A percentile compares a stretch with the other conserved stretches of the same genome.
Conservation (phyloP, 2,329 filamentous ascomycete genomes). For the Huntiella abstrusa region DNA sequence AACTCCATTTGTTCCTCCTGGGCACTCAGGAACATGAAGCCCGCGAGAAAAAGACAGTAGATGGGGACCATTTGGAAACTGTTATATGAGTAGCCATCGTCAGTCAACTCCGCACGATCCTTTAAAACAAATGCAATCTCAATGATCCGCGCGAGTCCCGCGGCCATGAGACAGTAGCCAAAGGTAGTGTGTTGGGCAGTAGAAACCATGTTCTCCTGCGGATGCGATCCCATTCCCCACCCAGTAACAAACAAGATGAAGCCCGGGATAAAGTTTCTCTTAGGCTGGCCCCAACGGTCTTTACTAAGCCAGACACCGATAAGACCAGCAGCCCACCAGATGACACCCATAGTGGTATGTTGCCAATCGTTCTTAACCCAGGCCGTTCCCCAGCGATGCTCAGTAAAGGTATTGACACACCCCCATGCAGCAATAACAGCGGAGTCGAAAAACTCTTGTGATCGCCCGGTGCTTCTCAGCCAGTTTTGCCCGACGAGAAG, state of each 20-base stretch:
- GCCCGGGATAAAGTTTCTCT: slow-evolving; percentile 81
- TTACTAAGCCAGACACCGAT: slow-evolving; percentile 82
- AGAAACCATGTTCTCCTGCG: slow-evolving; percentile 66
- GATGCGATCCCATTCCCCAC: slow-evolving; percentile 87
- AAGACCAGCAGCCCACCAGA: slow-evolving; percentile 93
- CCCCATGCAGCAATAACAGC: slow-evolving; percentile 85
- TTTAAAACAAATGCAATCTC: slow-evolving; percentile 77
- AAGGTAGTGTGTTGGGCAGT: slow-evolving; percentile 79
- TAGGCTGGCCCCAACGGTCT: slow-evolving; percentile 64
- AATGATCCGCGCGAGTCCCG: slow-evolving; percentile 65
- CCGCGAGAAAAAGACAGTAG: slow-evolving; percentile 69
- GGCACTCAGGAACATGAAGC: slow-evolving; percentile 93
- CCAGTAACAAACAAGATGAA: slow-evolving; percentile 85
- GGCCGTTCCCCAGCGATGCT: slow-evolving; percentile 75
- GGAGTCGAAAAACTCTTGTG: slow-evolving; percentile 94
- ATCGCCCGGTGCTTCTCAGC: slow-evolving; percentile 64
- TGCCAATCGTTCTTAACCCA: slow-evolving; percentile 94
- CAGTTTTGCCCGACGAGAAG: slow-evolving; percentile 77
- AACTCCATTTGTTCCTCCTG: slow-evolving; percentile 90
- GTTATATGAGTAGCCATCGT: slow-evolving; percentile 50
- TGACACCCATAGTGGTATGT: slow-evolving; percentile 97
- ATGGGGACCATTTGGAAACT: slow-evolving; percentile 36
- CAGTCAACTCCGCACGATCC: slow-evolving; percentile 46
- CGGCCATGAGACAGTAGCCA: slow-evolving; percentile 88
- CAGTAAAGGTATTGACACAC: slow-evolving; percentile 94